phyloP scores from a whole-genome alignment of 2,329 filamentous ascomycete genomes.

The Neocucurbitaria cava region DNA sequence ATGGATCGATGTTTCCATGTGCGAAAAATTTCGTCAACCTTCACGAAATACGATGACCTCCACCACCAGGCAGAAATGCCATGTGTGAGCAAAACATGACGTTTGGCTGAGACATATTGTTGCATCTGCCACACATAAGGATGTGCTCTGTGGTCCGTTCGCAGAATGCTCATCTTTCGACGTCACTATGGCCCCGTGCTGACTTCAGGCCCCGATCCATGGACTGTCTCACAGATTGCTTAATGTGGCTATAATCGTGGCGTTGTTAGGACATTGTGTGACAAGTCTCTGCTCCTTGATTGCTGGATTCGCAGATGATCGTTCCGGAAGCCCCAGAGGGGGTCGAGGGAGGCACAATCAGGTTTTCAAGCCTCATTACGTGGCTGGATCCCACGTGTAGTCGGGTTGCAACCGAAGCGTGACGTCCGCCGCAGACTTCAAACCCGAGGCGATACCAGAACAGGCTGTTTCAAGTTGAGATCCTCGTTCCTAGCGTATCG shows the following conservation, averaged over 20 bases:
- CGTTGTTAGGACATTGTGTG: not conserved
- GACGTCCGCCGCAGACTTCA: slow-evolving; percentile 16
- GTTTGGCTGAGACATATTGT: slow-evolving; percentile 10
- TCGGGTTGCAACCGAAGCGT: slow-evolving; percentile 6
- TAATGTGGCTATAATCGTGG: slow-evolving; percentile 6
- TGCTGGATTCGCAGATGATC: slow-evolving; percentile 7
- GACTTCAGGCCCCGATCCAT: slow-evolving; percentile 1
- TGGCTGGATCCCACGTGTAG: slow-evolving; percentile 26
- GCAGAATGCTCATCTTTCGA: slow-evolving; percentile 2
- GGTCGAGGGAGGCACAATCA: slow-evolving; percentile 9
- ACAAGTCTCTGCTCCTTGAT: slow-evolving; percentile 5
- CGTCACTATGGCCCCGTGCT: slow-evolving; percentile 13
- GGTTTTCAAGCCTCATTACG: slow-evolving; percentile 27
- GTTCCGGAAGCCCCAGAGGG: slow-evolving; percentile 11
- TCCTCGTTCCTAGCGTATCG: slow-evolving; percentile 10
- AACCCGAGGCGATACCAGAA: not conserved
- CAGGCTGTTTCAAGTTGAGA: slow-evolving; percentile 5
- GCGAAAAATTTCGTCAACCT: slow-evolving; percentile 9
- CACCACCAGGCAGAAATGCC: slow-evolving; percentile 10
- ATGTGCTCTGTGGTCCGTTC: not conserved
- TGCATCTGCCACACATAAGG: slow-evolving; percentile 1
- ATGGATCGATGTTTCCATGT: slow-evolving; percentile 2
- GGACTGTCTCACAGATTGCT: slow-evolving; percentile 18
- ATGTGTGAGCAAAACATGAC: slow-evolving; percentile 20
- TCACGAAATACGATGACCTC: slow-evolving; percentile 10